Conservation (phyloP, 2,329 filamentous ascomycete genomes). For the Colletotrichum phormii region DNA sequence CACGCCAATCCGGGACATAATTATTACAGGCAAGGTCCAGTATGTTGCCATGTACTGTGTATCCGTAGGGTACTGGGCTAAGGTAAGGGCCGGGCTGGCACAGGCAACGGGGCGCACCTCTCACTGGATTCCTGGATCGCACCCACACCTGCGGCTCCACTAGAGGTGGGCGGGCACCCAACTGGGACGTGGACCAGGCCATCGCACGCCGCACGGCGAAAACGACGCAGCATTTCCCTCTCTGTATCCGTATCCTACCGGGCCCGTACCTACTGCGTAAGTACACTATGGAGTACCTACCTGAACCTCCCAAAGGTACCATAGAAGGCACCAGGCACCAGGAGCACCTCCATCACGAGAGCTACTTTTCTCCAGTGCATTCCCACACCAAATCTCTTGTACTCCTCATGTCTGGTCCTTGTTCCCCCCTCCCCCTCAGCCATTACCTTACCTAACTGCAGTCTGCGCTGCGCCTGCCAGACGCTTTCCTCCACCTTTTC, state of each 20-base stretch:
- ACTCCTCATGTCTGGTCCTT: neutral
- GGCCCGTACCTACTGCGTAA: too few species aligned
- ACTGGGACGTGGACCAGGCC: neutral
- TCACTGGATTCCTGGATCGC: slow-evolving; percentile 18
- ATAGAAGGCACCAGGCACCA: neutral
- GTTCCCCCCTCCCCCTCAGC: neutral
- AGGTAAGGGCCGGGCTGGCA: slow-evolving; percentile 24
- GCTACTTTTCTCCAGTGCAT: neutral
- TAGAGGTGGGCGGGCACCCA: neutral
- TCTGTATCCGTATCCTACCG: too few species aligned
- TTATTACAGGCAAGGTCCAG: too few species aligned
- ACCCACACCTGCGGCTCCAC: neutral
- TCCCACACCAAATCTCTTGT: neutral
- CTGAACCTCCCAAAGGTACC: neutral
- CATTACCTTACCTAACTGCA: neutral
- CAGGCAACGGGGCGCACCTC: slow-evolving; percentile 22
- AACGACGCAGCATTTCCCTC: neutral
- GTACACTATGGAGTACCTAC: too few species aligned
- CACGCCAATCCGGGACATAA: neutral
- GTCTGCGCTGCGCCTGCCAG: slow-evolving; percentile 3
- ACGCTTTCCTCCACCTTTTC: slow-evolving; percentile 26
- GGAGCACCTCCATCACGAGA: neutral
- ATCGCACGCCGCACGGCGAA: neutral
- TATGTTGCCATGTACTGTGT: too few species aligned
- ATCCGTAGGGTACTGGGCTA: neutral